A percentile compares a stretch with the other conserved stretches of the same genome.
These are phyloP conservation scores for Fusarium pseudoanthophilum DNA, from an alignment of 2,329 filamentous ascomycete species.

Conservation along the genomic window DNA sequence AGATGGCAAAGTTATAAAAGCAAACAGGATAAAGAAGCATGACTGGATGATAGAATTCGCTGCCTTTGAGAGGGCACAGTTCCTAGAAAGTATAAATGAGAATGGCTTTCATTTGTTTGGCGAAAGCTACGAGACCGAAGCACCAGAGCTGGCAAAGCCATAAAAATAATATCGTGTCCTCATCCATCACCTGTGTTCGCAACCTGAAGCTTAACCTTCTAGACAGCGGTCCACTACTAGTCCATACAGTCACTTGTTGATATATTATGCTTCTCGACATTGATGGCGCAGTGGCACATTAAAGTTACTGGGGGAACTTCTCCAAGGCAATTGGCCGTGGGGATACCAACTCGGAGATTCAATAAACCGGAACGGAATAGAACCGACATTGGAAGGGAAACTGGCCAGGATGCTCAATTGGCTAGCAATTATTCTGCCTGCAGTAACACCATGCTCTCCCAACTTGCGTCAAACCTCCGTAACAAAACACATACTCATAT, in stretches of 20 bases:
- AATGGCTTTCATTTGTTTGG: not conserved
- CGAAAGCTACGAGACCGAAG: too few species aligned
- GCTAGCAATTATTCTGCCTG: not conserved
- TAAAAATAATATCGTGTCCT: not conserved
- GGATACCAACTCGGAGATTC: too few species aligned
- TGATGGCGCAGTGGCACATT: rapidly evolving
- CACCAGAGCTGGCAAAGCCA: rapidly evolving
- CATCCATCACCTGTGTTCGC: not conserved
- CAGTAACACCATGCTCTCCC: rapidly evolving
- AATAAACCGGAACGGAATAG: too few species aligned
- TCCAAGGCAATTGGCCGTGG: too few species aligned
- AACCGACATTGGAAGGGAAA: too few species aligned
- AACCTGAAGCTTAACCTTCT: too few species aligned
- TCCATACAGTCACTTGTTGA: too few species aligned
- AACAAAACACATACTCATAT: not conserved
- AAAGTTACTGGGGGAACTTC: not conserved
- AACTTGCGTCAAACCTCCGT: not conserved
- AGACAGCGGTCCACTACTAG: too few species aligned
- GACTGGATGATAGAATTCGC: rapidly evolving
- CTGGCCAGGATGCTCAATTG: rapidly evolving
- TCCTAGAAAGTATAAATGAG: not conserved
- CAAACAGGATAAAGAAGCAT: rapidly evolving
- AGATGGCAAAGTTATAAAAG: not conserved
- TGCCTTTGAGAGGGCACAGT: rapidly evolving
- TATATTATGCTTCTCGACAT: not conserved